Evolutionary conservation across 192 early-diverging fungal species (phyloP).

Genomic region (Funneliformis geosporum): DNA sequence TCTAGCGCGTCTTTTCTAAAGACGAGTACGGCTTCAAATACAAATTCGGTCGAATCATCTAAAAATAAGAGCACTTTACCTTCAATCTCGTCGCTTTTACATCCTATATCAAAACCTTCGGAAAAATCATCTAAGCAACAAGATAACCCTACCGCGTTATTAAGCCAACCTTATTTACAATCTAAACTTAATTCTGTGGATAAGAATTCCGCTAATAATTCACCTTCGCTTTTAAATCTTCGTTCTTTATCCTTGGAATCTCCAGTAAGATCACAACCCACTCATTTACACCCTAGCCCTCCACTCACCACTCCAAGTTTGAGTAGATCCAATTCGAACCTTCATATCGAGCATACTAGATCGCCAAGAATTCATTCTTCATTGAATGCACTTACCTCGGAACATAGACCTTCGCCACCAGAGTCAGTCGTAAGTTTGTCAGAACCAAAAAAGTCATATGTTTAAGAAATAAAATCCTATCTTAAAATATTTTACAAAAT

Average conservation of each 20-base stretch:
- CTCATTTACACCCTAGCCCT: background rate
- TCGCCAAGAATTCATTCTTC: background rate
- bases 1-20: background rate
- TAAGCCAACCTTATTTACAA: background rate
- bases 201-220: background rate
- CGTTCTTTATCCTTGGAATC: background rate
- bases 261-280: background rate
- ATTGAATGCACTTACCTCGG: background rate
- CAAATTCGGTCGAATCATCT: background rate
- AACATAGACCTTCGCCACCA: background rate
- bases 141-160: background rate
- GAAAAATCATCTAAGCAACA: background rate
- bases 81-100: background rate
- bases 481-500: background rate
- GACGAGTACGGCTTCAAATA: background rate
- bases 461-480: no score
- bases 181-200: background rate
- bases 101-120: background rate
- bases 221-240: background rate
- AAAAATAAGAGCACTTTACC: conserved; percentile 1
- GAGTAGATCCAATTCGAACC: background rate
- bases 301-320: background rate
- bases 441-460: background rate
- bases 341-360: background rate
- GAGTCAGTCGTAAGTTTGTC: background rate